phyloP scores from a whole-genome alignment of 2,329 filamentous ascomycete species.

The Ophiostoma triangulosporum region DNA sequence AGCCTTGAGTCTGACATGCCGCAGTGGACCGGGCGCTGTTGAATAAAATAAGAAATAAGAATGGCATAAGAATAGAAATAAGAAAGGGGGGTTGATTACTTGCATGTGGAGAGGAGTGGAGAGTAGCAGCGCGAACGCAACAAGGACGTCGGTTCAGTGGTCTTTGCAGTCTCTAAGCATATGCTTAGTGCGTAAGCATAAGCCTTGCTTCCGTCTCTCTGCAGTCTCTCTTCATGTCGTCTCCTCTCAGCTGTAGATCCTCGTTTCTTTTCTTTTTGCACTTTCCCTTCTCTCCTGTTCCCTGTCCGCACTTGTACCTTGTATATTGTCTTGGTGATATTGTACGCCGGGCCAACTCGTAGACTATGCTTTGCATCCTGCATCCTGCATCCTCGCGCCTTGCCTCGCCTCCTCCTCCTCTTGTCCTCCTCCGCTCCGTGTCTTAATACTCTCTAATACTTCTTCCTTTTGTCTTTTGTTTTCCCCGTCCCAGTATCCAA shows the following conservation, averaged over 20 bases:
- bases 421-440: background rate
- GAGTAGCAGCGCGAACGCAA: background rate
- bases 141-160: background rate
- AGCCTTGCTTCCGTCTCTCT: no score
- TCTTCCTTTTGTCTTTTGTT: background rate
- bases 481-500: background rate
- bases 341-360: background rate
- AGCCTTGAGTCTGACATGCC: no score
- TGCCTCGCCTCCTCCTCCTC: background rate
- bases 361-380: background rate
- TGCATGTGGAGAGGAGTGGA: background rate
- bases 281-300: background rate
- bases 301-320: background rate
- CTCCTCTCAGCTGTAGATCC: background rate
- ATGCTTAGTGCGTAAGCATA: no score
- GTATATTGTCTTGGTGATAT: background rate
- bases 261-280: background rate
- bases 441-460: background rate
- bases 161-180: no score
- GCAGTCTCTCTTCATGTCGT: background rate
- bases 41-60: no score
- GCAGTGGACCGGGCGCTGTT: no score
- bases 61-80: no score
- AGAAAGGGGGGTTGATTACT: background rate
- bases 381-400: no score